Base-by-base conservation (phyloP, 441 rosid genomes). In the Populus hybrid region DNA sequence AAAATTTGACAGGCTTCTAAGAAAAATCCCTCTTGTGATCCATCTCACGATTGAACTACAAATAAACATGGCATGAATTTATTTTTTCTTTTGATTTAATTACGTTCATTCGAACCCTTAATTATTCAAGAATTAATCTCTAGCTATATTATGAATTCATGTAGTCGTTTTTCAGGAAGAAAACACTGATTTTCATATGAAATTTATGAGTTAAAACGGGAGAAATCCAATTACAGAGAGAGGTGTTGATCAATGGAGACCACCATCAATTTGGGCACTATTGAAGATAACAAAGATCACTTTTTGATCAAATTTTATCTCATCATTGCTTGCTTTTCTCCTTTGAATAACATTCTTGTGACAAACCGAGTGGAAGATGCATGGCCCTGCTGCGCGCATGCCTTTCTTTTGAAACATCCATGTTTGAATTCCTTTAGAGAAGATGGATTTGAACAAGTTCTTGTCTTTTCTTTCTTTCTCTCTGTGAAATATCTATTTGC, bases 391-490 rank as follows among this genome's bases (percentile, higher is more conserved):
- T 53, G 61, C 28, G 28, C 28, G 28, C n/a, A 53, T 53, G 61
- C 61, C 21, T 53, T 53, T 53, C 53, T 78, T 76, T 80, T 71
- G 35, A 50, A 53, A 14, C 61, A 53, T 50, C 59, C 59, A 74
- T 79, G 73, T 78, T 80, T 81, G 36, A 68, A 75, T 46, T 40
- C 68, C 38, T 24, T 36, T 61, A 23, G 30, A 26, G 2, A 14
- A 61, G 30, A 12, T 23, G 21, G 72, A 32, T 75, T 84, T 86
- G 89, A 86, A 81, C 81, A 75, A 64, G 36, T 30, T 59, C 78
- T 85, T 88, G 87, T 85, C 87, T 82, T 75, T 81, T 81, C 61
- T 57, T 38, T 72, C 61, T 35, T 18, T 30, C 32, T 30, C 72
- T 16, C 16, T 20, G 10, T 72, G 69, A n/a, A 69, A n/a, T 50